Evolutionary conservation across 257 asterid genomes (phyloP).

Genomic region (Solanum pennellii): DNA sequence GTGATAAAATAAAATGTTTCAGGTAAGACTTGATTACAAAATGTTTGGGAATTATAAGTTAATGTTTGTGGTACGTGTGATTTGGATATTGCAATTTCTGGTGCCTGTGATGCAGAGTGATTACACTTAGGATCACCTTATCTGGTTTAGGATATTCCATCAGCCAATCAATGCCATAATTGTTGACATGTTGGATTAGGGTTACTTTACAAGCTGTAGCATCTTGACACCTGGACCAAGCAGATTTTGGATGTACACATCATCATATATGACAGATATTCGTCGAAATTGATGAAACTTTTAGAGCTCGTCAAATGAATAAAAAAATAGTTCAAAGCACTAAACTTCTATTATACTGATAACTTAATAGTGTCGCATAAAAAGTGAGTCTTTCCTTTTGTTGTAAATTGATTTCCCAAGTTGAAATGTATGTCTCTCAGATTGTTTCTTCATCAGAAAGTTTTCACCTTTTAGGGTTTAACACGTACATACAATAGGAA

Average conservation of each 20-base stretch:
- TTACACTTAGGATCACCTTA: constrained; percentile 19
- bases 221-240: constrained; percentile 10
- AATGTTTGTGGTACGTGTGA: background rate
- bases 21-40: background rate
- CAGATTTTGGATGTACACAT: background rate
- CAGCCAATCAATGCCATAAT: constrained; percentile 21
- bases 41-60: background rate
- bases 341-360: background rate
- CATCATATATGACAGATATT: background rate
- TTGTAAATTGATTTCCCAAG: too few relatives aligned
- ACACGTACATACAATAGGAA: too few relatives aligned
- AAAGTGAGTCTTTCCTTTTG: background rate
- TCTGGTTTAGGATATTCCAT: constrained; percentile 26
- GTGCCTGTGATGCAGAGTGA: constrained; percentile 1
- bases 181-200: constrained; percentile 19
- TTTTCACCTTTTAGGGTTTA: background rate
- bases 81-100: constrained; percentile 21
- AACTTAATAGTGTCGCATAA: background rate
- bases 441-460: background rate
- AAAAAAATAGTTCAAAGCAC: background rate
- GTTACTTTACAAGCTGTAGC: constrained; percentile 1
- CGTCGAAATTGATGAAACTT: background rate
- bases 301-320: background rate
- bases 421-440: background rate
- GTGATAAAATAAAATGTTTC: background rate